Base-by-base conservation (phyloP, 768 basidiomycete species). In the Russula foetens region DNA sequence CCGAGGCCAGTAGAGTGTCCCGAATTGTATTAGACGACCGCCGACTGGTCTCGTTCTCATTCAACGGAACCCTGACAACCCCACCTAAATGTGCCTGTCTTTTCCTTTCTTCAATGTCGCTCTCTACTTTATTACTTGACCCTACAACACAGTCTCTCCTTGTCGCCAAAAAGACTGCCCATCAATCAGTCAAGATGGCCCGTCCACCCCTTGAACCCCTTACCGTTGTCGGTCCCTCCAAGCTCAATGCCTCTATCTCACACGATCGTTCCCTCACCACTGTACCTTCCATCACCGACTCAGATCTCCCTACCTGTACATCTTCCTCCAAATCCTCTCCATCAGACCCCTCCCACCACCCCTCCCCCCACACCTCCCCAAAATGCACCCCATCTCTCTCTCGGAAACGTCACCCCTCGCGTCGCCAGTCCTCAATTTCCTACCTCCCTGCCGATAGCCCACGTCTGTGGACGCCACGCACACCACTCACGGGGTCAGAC, bases 381-480 rank as follows among this genome's bases (percentile, higher is more conserved):
- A 66, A 68, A 47, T 58, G 59, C 45, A 35, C 62, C 38, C 66
- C 67, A 60, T 63, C 66, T n/a, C 62, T 68, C 19, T 64, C 68
- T 7, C 68, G 63, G 29, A 67, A 59, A 43, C 65, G 60, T 26
- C 38, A 49, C 2, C 61, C 63, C 31, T 56, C 71, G 9, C 75
- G 79, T 39, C 74, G 80, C 39, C 79, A 81, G 65, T 81, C 82
- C 14, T 80, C 82, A 1, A 84, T 84, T 47, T 79, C 79, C 2
- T 84, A 84, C 57, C 67, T 68, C 45, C 69, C 76, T 17, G 69
- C 68, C 56, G 68, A 72, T 61, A 69, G 72, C 67, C 58, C 69
- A 17, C 65, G 55, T 21, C n/a, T 53, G 35, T 66, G 65, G 65
- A 26, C 59, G 5, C 59, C 62, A 23, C 62, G 62, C 29, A 55